phyloP scores from a whole-genome alignment of 805 yeast genomes.

The Blastobotrys attinorum region DNA sequence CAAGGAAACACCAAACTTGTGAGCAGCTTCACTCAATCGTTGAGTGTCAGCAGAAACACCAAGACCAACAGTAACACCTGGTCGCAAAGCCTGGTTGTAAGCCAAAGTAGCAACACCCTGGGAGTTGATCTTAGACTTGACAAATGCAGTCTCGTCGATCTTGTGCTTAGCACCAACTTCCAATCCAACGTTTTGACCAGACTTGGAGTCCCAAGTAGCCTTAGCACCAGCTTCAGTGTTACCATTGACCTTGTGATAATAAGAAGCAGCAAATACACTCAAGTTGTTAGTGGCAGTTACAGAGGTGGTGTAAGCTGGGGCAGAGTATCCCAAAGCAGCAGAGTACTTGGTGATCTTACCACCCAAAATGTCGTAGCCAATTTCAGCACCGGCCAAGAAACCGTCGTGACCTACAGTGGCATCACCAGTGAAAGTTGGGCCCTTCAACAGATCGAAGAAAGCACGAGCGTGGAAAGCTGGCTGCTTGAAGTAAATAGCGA shows the following conservation, averaged over 20 bases:
- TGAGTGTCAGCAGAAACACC: constrained; percentile 97
- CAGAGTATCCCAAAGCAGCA: constrained; percentile 87
- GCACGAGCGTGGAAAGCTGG: constrained; percentile 91
- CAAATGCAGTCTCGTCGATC: constrained; percentile 79
- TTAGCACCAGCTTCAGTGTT: constrained; percentile 95
- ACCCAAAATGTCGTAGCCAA: constrained; percentile 89
- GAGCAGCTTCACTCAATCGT: constrained; percentile 92
- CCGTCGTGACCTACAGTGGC: constrained; percentile 93
- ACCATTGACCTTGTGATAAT: constrained; percentile 92
- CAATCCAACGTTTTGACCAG: constrained; percentile 71
- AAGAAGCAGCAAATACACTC: constrained; percentile 86
- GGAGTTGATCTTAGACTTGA: constrained; percentile 96
- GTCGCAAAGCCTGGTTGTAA: constrained; percentile 90
- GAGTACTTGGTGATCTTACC: constrained; percentile 93
- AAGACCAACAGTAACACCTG: constrained; percentile 93
- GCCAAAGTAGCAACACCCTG: constrained; percentile 90
- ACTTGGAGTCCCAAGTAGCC: constrained; percentile 87
- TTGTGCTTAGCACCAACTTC: constrained; percentile 95
- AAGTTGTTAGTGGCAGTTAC: constrained; percentile 79
- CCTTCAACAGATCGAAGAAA: constrained; percentile 89
- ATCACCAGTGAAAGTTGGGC: constrained; percentile 93
- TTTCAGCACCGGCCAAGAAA: constrained; percentile 93
- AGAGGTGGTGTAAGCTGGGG: constrained; percentile 79
- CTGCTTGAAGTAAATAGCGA: constrained; percentile 86
- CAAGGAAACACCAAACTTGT: constrained; percentile 93